These are phyloP conservation scores for Colletotrichum siamense DNA, from an alignment of 2,329 filamentous ascomycete genomes.

Conservation along the genomic window DNA sequence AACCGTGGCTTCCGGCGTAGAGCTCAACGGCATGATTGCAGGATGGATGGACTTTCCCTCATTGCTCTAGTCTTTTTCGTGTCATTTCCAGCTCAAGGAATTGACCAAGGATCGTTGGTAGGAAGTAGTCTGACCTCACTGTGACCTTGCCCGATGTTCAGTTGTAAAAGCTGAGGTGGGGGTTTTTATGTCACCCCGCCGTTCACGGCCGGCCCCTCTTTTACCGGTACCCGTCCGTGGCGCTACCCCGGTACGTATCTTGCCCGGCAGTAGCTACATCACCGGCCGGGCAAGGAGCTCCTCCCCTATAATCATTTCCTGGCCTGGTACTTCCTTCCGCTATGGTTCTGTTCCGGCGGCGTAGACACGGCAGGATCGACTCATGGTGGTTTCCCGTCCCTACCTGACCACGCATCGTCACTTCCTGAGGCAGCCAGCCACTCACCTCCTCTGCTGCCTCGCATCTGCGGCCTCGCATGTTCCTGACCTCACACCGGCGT, in stretches of 20 bases:
- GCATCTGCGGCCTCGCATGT: not conserved
- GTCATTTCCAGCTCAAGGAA: not conserved
- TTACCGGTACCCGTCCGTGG: constrained; percentile 1
- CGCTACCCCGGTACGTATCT: not conserved
- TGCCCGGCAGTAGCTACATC: not conserved
- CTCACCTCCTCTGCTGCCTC: not conserved
- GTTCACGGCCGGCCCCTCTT: constrained; percentile 7
- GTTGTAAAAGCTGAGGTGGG: not conserved
- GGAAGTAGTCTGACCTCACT: not conserved
- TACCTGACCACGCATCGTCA: not conserved
- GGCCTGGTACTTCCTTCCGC: not conserved
- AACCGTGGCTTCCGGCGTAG: not conserved
- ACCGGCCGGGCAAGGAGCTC: not conserved
- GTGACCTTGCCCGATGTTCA: not conserved
- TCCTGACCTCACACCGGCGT: not conserved
- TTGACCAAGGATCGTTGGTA: not conserved
- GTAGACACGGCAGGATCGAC: constrained; percentile 14
- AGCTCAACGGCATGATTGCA: not conserved
- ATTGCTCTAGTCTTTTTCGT: not conserved
- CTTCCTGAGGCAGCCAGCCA: not conserved
- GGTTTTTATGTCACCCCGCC: not conserved
- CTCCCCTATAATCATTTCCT: not conserved
- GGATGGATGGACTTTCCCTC: not conserved
- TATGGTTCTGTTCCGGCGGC: not conserved
- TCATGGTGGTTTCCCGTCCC: not conserved